These are phyloP conservation scores for Erodium chrysanthum DNA, from an alignment of 441 rosid species.

Conservation along the genomic window DNA sequence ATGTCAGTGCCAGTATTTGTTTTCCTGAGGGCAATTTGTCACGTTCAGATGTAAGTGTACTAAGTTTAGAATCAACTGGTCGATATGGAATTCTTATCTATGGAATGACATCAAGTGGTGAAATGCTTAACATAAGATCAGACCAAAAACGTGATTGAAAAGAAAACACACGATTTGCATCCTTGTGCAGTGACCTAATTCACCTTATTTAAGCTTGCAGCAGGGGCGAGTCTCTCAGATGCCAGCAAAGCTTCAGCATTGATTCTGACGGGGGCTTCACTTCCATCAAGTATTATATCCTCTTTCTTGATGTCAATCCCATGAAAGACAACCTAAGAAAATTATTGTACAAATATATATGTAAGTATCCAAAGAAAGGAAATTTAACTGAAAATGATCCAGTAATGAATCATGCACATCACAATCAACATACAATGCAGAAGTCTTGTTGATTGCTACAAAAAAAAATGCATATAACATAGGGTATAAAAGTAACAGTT, in stretches of 20 bases:
- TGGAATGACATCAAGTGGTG: constrained; percentile 19
- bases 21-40: constrained; percentile 90
- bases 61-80: constrained; percentile 70
- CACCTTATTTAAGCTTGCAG: constrained; percentile 75
- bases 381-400: not conserved
- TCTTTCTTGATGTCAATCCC: constrained; percentile 70
- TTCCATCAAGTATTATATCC: constrained; percentile 82
- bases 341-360: constrained; percentile 15
- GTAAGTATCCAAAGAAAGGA: constrained; percentile 14
- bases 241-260: constrained; percentile 70
- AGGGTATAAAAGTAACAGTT: not conserved
- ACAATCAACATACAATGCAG: not conserved
- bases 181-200: constrained; percentile 11
- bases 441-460: not conserved
- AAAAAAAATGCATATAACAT: not conserved
- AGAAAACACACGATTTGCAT: constrained; percentile 8
- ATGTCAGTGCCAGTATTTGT: constrained; percentile 75
- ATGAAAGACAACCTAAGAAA: constrained; percentile 56
- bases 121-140: constrained; percentile 1
- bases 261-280: constrained; percentile 87
- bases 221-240: constrained; percentile 64
- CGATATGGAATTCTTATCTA: constrained; percentile 82
- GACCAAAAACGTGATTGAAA: constrained; percentile 11
- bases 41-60: constrained; percentile 54
- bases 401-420: not conserved